These are phyloP conservation scores for Daldinia childiae DNA, from an alignment of 495 filamentous ascomycete genomes.

Conservation along the genomic window DNA sequence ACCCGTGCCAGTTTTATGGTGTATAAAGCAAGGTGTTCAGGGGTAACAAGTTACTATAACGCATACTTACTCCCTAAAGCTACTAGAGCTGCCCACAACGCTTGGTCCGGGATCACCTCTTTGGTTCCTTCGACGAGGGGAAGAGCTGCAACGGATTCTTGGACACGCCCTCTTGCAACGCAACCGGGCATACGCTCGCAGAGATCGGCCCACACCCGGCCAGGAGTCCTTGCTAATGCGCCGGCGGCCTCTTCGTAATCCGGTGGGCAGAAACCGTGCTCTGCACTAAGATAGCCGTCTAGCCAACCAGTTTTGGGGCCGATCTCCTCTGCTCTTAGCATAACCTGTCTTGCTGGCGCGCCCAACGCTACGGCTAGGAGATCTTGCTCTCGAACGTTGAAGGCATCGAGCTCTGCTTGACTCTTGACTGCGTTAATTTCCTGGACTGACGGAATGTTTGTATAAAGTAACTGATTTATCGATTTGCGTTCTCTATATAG, in stretches of 20 bases:
- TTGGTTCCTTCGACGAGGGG: slow-evolving; percentile 57
- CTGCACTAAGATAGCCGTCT: slow-evolving; percentile 62
- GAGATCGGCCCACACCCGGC: slow-evolving; percentile 63
- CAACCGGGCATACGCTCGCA: slow-evolving; percentile 64
- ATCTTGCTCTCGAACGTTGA: slow-evolving; percentile 57
- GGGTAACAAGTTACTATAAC: background rate
- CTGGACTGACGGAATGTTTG: slow-evolving; percentile 27
- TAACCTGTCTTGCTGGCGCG: slow-evolving; percentile 61
- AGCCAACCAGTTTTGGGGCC: slow-evolving; percentile 61
- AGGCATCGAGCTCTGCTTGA: slow-evolving; percentile 52
- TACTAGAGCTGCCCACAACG: slow-evolving; percentile 62
- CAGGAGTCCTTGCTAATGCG: slow-evolving; percentile 58
- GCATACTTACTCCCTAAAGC: slow-evolving; percentile 51
- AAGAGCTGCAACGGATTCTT: slow-evolving; percentile 59
- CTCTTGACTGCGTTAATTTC: slow-evolving; percentile 47
- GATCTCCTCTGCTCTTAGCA: slow-evolving; percentile 61
- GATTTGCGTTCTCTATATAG: slow-evolving; percentile 32
- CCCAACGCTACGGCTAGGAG: slow-evolving; percentile 61
- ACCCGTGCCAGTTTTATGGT: too few relatives aligned
- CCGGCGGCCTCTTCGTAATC: slow-evolving; percentile 60
- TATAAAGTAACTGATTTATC: slow-evolving; percentile 38
- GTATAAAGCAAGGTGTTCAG: background rate
- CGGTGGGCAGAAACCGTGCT: slow-evolving; percentile 61
- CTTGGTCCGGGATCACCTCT: slow-evolving; percentile 60
- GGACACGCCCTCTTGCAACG: slow-evolving; percentile 58